A percentile compares a stretch with the other conserved stretches of the same genome.
phyloP scores from a whole-genome alignment of 192 early-diverging fungal genomes.

The Helicostylum pulchrum region DNA sequence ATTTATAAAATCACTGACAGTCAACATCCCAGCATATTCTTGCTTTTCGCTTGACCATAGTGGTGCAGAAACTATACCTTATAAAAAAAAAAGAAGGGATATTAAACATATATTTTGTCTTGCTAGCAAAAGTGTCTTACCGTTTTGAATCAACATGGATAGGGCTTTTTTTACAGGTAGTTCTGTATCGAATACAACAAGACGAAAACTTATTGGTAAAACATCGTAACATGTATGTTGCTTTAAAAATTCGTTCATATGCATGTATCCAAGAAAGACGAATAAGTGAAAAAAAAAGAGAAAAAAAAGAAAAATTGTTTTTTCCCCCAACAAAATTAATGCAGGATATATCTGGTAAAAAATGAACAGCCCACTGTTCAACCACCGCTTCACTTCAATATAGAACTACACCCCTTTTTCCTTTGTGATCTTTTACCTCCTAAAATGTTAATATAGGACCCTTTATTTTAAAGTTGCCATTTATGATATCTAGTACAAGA shows the following conservation, averaged over 20 bases:
- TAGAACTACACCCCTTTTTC: no score
- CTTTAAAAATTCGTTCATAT: conserved; percentile 56
- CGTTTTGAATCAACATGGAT: conserved; percentile 85
- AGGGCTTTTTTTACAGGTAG: conserved; percentile 90
- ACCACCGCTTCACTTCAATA: neutral
- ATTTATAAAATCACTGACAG: conserved; percentile 92
- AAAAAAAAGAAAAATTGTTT: neutral
- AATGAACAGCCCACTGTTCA: neutral
- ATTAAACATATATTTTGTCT: neutral
- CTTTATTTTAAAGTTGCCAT: no score
- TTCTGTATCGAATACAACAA: conserved; percentile 87
- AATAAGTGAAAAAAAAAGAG: neutral
- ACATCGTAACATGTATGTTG: conserved; percentile 87
- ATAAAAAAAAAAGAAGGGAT: neutral
- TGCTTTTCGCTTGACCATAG: conserved; percentile 80
- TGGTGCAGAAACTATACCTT: conserved; percentile 89
- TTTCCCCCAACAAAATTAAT: neutral
- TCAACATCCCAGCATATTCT: conserved; percentile 90
- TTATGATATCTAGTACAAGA: no score
- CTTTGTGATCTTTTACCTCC: no score
- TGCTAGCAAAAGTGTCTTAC: conserved; percentile 42
- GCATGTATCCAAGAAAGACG: neutral
- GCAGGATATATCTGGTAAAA: neutral
- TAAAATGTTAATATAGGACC: no score
- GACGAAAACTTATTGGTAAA: conserved; percentile 80